A percentile compares a stretch with the other conserved stretches of the same genome.
These are phyloP conservation scores for Malassezia globosa DNA, from an alignment of 1,284 basidiomycete species.

Conservation along the genomic window DNA sequence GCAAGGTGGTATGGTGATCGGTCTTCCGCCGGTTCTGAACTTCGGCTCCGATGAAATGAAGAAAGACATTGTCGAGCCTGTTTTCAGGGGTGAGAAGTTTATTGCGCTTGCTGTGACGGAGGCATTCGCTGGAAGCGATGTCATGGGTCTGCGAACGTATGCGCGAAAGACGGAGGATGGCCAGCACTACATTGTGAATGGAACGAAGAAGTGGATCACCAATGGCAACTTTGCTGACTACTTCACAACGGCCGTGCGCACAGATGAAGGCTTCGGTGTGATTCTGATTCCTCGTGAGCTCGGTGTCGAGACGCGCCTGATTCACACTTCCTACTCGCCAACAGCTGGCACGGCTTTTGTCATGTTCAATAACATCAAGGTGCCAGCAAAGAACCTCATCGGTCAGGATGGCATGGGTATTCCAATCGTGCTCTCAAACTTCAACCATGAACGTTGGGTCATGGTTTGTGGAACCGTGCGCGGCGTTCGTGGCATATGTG, in stretches of 20 bases:
- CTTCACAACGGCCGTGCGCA: constrained; percentile 51
- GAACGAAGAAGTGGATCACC: constrained; percentile 67
- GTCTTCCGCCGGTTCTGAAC: constrained; percentile 56
- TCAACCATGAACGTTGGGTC: constrained; percentile 53
- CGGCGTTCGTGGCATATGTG: constrained; percentile 47
- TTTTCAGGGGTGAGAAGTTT: constrained; percentile 71
- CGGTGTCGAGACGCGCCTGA: constrained; percentile 65
- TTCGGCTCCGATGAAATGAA: constrained; percentile 68
- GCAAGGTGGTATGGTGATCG: constrained; percentile 49
- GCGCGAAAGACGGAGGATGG: constrained; percentile 74
- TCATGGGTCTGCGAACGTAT: constrained; percentile 57
- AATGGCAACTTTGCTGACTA: constrained; percentile 57
- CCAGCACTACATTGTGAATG: constrained; percentile 50
- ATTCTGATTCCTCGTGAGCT: constrained; percentile 56
- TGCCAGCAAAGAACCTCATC: constrained; percentile 73
- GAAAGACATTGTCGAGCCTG: constrained; percentile 65
- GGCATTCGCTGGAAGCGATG: constrained; percentile 83
- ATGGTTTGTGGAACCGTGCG: constrained; percentile 63
- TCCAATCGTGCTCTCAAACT: constrained; percentile 57
- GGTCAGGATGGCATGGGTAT: constrained; percentile 72
- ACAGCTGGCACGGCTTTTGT: constrained; percentile 62
- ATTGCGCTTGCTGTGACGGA: constrained; percentile 72
- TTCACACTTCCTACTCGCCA: constrained; percentile 54
- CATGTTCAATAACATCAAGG: constrained; percentile 74
- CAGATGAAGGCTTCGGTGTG: constrained; percentile 68